Percentiles rank a stretch among this genome's conserved stretches.
Conservation (phyloP, 2,329 filamentous ascomycete species). For the Ophiostoma montium region DNA sequence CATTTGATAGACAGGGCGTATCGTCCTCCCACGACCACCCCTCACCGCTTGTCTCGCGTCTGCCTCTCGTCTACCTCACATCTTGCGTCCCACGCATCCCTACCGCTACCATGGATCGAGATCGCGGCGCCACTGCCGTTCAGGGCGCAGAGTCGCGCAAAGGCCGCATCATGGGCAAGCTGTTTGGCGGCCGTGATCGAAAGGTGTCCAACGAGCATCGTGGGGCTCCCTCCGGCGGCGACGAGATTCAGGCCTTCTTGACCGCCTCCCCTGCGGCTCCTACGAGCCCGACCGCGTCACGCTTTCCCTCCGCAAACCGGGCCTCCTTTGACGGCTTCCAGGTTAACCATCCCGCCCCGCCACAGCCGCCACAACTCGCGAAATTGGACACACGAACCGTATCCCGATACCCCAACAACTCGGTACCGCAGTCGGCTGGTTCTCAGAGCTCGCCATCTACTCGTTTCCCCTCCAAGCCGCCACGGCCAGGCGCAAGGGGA, state of each 20-base stretch:
- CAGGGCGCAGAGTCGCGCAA: constrained; percentile 20
- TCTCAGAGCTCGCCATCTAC: constrained; percentile 28
- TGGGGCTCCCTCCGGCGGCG: constrained; percentile 17
- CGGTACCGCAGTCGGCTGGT: constrained; percentile 29
- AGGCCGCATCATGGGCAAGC: constrained; percentile 48
- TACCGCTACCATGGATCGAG: neutral
- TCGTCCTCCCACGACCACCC: neutral
- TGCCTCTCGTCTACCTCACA: neutral
- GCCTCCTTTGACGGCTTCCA: constrained; percentile 41
- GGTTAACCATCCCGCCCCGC: constrained; percentile 33
- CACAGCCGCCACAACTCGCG: constrained; percentile 26
- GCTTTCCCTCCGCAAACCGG: neutral
- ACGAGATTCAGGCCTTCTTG: constrained; percentile 43
- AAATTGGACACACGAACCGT: constrained; percentile 41
- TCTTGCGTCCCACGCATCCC: neutral
- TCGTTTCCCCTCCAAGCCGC: neutral
- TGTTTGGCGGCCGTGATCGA: constrained; percentile 33
- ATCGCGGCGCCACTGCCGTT: neutral
- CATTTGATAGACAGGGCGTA: no score
- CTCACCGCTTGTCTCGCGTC: no score
- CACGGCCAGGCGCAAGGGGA: constrained; percentile 38
- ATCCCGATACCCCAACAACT: constrained; percentile 41
- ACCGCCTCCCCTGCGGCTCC: constrained; percentile 28
- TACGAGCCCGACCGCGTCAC: constrained; percentile 1
- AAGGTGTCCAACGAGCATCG: constrained; percentile 23